Evolutionary conservation across 2,329 filamentous ascomycete species (phyloP), one percentile per base, ranked within the genome.

Genomic region (Claviceps sp.): DNA sequence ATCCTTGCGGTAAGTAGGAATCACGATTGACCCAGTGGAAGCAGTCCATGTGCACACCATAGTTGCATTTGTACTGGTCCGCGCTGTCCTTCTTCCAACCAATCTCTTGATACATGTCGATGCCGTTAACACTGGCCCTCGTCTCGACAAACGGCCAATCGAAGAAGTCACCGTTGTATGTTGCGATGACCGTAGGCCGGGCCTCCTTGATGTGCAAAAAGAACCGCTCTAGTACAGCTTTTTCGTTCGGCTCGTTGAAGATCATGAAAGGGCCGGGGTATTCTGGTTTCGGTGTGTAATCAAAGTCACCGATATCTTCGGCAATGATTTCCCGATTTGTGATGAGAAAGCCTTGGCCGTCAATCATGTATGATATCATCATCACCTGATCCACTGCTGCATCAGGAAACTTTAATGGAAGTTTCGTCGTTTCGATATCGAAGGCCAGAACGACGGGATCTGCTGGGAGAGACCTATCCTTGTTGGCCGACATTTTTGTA

Each of bases 331-430:
- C 90, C 62, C 94, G 82, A 65, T 98, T 98, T 5, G 93, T 98
- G 67, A 98, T 97, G 38, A 98, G 75, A 61, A 97, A 98, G 4
- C 93, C 93, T 69, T 95, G 90, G 0, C 93, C 94, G 61, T 98
- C 93, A 61, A 98, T 97, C 94, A 98, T 98, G 73, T 98, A 98
- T 36, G 94, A 98, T 66, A 98, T 91, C 93, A 98, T 98, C 90
- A 98, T 98, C 63, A 98, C 85, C 66, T 95, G 91, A 70, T 98
- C 93, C 56, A 95, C 84, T 4, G 89, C 79, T 1, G 93, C 84
- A 64, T 98, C 94, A 26, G 93, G 94, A 60, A 98, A 98, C 67
- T 98, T 98, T 51, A 98, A 74, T 1, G 94, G 93, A 16, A 93
- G 74, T 64, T 98, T 98, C 5, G 88, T 91, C 2, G 93, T 98